Evolutionary conservation across 1,284 basidiomycete genomes (phyloP).

Genomic region (Sanghuangporus sanghuang): DNA sequence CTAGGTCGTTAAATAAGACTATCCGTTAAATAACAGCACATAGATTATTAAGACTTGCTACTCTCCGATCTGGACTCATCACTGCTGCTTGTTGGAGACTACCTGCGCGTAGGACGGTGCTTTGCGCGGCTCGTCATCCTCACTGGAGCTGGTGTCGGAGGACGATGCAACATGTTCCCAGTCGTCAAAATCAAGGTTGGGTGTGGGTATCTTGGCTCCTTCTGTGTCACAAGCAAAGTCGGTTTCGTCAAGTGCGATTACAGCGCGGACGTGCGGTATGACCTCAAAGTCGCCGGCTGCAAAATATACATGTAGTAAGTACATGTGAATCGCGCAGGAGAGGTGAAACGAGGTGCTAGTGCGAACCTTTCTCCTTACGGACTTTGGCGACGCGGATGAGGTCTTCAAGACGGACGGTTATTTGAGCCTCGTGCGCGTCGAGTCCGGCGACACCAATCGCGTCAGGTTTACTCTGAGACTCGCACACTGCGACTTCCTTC

Average conservation of each 20-base stretch:
- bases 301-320: not conserved
- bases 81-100: constrained; percentile 1
- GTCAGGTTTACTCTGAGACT: not conserved
- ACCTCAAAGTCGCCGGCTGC: constrained; percentile 16
- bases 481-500: not conserved
- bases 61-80: not conserved
- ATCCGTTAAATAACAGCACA: not conserved
- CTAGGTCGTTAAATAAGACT: not conserved
- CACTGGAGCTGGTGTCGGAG: constrained; percentile 7
- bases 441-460: not conserved
- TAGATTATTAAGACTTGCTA: not conserved
- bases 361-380: constrained; percentile 13
- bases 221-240: not conserved
- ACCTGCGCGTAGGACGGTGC: constrained; percentile 15
- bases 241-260: constrained; percentile 15
- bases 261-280: constrained; percentile 10
- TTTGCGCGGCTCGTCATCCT: constrained; percentile 13
- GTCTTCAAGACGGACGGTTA: constrained; percentile 7
- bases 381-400: constrained; percentile 12
- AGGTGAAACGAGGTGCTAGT: not conserved
- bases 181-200: constrained; percentile 6
- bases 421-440: not conserved
- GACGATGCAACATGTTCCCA: constrained; percentile 16
- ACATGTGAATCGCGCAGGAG: not conserved
- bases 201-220: not conserved